Evolutionary conservation across 2,329 filamentous ascomycete species (phyloP).

Genomic region (Cladosporium cucumerinum): DNA sequence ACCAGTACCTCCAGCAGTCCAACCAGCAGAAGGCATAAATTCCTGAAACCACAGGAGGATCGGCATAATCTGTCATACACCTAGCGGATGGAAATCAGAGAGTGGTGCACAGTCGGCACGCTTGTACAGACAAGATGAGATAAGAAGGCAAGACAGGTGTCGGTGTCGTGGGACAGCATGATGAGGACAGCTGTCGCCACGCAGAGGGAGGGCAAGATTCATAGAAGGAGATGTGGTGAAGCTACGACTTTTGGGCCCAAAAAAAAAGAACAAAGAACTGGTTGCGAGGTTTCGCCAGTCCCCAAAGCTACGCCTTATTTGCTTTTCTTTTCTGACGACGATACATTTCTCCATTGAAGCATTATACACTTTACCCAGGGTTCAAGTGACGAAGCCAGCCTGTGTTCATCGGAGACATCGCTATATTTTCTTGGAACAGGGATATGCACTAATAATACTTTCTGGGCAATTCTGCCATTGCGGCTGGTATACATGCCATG

Average conservation of each 20-base stretch:
- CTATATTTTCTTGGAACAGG: not conserved
- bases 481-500: conserved; percentile 11
- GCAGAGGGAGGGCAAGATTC: conserved; percentile 4
- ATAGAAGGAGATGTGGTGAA: not conserved
- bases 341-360: not conserved
- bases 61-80: not conserved
- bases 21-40: conserved; percentile 36
- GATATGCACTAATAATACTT: not conserved
- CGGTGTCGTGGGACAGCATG: not conserved
- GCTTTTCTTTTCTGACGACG: not conserved
- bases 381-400: not conserved
- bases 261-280: no score
- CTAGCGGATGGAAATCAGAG: not conserved
- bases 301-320: not conserved
- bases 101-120: not conserved
- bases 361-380: not conserved
- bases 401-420: not conserved
- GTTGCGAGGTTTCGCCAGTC: not conserved
- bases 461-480: not conserved
- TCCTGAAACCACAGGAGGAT: not conserved
- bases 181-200: not conserved
- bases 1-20: conserved; percentile 75
- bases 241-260: not conserved
- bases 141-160: not conserved
- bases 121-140: conserved; percentile 1